Evolutionary conservation across 257 asterid genomes (phyloP), one percentile per base, ranked within the genome.

Genomic region (Lantana camara): DNA sequence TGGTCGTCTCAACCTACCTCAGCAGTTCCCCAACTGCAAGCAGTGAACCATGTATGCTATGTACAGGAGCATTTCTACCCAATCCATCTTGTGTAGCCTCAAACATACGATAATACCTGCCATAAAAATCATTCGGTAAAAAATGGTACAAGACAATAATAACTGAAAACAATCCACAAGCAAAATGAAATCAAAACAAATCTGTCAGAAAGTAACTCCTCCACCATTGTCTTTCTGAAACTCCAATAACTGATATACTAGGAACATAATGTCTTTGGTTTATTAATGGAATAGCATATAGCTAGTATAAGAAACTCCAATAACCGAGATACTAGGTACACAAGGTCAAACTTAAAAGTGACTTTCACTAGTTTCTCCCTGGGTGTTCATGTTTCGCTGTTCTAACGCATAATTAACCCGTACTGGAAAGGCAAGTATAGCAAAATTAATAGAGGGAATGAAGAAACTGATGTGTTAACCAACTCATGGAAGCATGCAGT

Each of bases 1-100:
- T 49, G 42, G 73, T 75, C 52, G 68, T 69, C 57, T 63, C 63
- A 58, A 77, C 85, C 64, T 73, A 94, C 99, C 99, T 90, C 80
- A 94, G 82, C 79, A 94, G 84, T 73, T 94, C 99, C 73, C 99
- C 99, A 57, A 94, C 97, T 64, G 99, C 99, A 57, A 94, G 97
- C 65, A 94, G 91, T 55, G 99, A 90, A 57, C 96, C 97, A 73
- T 94, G 99, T 81, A 94, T 90, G 81, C 99, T 88, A 74, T 94
- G 96, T 57, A 94, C 60, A 69, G 99, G 88, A 64, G 97, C 96
- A 76, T 84, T 90, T 78, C 73, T 88, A 41, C 91, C 96, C 85
- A 94, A 73, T 52, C 99, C 96, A 75, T 94, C 99, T 73, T 94
- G 97, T 46, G 99, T 86, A 65, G 97, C 97, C 87, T 94, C 97